Percentiles rank a stretch among this genome's conserved stretches.
Conservation (phyloP, 2,329 filamentous ascomycete genomes). For the Ascocoryne sarcoides region DNA sequence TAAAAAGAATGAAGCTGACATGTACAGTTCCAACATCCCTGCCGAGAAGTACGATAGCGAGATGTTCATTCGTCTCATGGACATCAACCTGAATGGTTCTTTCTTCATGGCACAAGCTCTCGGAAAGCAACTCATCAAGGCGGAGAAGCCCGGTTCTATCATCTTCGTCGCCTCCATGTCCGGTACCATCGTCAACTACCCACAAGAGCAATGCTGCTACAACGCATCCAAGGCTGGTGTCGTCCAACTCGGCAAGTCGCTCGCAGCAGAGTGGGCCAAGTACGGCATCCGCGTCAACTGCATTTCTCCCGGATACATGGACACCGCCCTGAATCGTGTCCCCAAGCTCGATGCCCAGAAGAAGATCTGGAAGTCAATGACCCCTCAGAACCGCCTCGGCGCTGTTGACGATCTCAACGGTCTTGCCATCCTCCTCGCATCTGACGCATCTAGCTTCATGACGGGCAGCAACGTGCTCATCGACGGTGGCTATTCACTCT, state of each 20-base stretch:
- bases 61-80: conserved; percentile 70
- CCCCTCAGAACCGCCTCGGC: conserved; percentile 65
- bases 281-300: conserved; percentile 75
- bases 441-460: conserved; percentile 66
- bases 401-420: conserved; percentile 70
- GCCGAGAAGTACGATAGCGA: conserved; percentile 67
- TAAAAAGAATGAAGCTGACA: conserved; percentile 7
- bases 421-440: conserved; percentile 66
- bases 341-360: conserved; percentile 72
- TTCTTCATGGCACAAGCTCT: conserved; percentile 71
- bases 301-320: conserved; percentile 81
- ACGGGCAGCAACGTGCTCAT: conserved; percentile 56
- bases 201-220: conserved; percentile 76
- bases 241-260: conserved; percentile 68
- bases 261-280: conserved; percentile 79
- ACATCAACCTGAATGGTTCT: conserved; percentile 74
- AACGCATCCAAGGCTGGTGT: conserved; percentile 78
- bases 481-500: conserved; percentile 28
- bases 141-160: conserved; percentile 61
- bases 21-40: conserved; percentile 62
- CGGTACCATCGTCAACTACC: conserved; percentile 77
- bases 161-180: conserved; percentile 75
- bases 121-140: conserved; percentile 64
- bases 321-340: conserved; percentile 72
- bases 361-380: conserved; percentile 69